These are phyloP conservation scores for Penicillium robsamsonii DNA, from an alignment of 495 filamentous ascomycete species.

Conservation along the genomic window DNA sequence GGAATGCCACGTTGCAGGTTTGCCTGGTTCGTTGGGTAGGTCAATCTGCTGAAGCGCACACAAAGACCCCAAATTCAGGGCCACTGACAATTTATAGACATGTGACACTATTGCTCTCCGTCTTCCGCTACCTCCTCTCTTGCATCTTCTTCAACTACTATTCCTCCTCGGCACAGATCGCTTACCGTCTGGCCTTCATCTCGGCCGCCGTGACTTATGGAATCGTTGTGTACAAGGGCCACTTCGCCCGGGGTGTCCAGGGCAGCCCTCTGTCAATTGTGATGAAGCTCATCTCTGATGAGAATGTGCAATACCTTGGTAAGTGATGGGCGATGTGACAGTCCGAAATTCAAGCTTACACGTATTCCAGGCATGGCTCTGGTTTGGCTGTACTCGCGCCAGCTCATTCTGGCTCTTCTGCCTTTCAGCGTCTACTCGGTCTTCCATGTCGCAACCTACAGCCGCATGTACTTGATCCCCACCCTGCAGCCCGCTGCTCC, in stretches of 20 bases:
- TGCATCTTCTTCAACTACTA: slow-evolving; percentile 82
- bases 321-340: slow-evolving; percentile 36
- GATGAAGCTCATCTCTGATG: slow-evolving; percentile 70
- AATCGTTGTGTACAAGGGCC: slow-evolving; percentile 99
- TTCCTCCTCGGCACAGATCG: slow-evolving; percentile 68
- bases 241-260: slow-evolving; percentile 69
- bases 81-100: slow-evolving; percentile 56
- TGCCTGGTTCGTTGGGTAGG: slow-evolving; percentile 89
- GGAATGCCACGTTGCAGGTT: slow-evolving; percentile 40
- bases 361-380: slow-evolving; percentile 75
- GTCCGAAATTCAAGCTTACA: slow-evolving; percentile 12
- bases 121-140: slow-evolving; percentile 75
- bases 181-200: slow-evolving; percentile 86
- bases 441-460: slow-evolving; percentile 90
- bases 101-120: slow-evolving; percentile 76
- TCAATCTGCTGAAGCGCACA: slow-evolving; percentile 24
- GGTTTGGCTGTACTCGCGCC: slow-evolving; percentile 89
- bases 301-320: slow-evolving; percentile 98
- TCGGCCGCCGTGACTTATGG: slow-evolving; percentile 90
- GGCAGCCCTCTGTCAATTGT: slow-evolving; percentile 59
- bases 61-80: not conserved
- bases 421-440: slow-evolving; percentile 96
- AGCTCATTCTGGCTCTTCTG: slow-evolving; percentile 84
- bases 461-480: slow-evolving; percentile 53
- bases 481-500: slow-evolving; percentile 44